Conservation (phyloP, 306 rosid species). For the Macrotyloma uniflorum region DNA sequence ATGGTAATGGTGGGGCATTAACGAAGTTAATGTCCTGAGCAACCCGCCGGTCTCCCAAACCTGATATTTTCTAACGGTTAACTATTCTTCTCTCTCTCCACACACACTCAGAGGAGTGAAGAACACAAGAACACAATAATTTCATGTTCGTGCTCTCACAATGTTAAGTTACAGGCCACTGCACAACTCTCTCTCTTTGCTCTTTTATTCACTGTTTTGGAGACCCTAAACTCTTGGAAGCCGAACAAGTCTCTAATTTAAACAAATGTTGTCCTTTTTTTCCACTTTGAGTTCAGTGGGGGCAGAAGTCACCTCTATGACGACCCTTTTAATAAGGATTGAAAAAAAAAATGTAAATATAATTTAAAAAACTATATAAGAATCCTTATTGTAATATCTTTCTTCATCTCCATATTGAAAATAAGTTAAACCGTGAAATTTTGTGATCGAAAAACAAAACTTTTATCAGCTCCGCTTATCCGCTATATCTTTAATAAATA, state of each 20-base stretch:
- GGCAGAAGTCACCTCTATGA: not conserved
- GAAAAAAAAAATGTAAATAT: no score
- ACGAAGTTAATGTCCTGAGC: constrained; percentile 30
- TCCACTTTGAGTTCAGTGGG: not conserved
- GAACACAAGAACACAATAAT: not conserved
- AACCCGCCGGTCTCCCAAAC: not conserved
- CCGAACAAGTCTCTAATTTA: not conserved
- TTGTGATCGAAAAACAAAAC: no score
- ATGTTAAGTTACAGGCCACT: constrained; percentile 37
- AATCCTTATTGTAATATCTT: no score
- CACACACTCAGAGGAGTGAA: constrained; percentile 13
- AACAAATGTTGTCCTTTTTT: not conserved
- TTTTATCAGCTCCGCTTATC: no score
- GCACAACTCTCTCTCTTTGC: not conserved
- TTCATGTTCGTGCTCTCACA: constrained; percentile 6
- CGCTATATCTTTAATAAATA: no score
- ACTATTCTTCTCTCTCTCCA: constrained; percentile 29
- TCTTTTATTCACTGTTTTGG: not conserved
- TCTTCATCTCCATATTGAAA: no score
- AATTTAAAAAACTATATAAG: no score
- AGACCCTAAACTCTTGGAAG: not conserved
- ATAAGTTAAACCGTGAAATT: no score
- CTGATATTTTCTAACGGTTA: constrained; percentile 30
- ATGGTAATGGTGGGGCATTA: constrained; percentile 47
- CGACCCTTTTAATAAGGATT: no score